Evolutionary conservation across 257 asterid genomes (phyloP).

Genomic region (Scutellaria minor): DNA sequence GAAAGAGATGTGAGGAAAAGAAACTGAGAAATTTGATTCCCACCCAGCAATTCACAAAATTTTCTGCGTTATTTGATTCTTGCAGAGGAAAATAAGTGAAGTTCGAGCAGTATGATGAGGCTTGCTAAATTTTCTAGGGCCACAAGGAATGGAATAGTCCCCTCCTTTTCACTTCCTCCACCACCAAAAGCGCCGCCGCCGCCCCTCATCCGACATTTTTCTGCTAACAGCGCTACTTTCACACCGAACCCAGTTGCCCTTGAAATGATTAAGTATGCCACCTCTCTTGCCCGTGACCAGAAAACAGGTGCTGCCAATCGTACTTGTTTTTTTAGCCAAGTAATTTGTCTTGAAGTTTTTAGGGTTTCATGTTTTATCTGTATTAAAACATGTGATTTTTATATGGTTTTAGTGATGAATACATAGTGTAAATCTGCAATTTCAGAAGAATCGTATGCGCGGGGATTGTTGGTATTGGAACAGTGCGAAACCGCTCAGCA

Average conservation of each 20-base stretch:
- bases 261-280: conserved; percentile 83
- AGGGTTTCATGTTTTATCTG: not conserved
- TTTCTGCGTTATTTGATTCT: conserved; percentile 9
- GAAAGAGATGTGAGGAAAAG: conserved; percentile 9
- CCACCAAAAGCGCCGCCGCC: conserved; percentile 42
- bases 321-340: not conserved
- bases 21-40: conserved; percentile 23
- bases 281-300: conserved; percentile 69
- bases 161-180: conserved; percentile 41
- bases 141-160: conserved; percentile 36
- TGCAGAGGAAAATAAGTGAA: conserved; percentile 20
- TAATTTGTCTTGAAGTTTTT: conserved; percentile 11
- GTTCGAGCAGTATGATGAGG: conserved; percentile 46
- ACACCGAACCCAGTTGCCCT: conserved; percentile 63
- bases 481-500: conserved; percentile 80
- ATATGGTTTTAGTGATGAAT: conserved; percentile 2
- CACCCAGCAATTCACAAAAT: conserved; percentile 13
- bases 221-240: conserved; percentile 35
- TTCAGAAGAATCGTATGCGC: conserved; percentile 78
- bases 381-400: not conserved
- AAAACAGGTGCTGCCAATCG: conserved; percentile 57
- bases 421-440: conserved; percentile 17
- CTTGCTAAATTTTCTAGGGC: conserved; percentile 50
- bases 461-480: conserved; percentile 74
- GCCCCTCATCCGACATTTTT: conserved; percentile 40